Conservation (phyloP, 1,284 basidiomycete genomes). For the Apiotrichum porosum region DNA sequence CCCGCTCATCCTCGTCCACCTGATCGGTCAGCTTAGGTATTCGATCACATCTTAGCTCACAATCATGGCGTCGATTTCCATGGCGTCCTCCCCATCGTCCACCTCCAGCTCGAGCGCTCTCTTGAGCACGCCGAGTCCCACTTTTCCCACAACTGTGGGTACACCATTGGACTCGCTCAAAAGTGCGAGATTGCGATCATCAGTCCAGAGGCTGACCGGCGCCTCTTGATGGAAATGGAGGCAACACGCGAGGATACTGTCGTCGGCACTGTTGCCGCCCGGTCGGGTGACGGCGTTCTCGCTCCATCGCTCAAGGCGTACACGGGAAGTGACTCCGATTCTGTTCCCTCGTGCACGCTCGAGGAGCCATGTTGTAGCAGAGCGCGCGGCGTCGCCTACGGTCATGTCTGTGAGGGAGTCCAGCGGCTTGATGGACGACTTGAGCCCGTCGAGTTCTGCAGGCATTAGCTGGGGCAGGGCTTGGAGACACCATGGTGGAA, state of each 20-base stretch:
- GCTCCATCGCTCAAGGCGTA: constrained; percentile 3
- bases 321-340: not conserved
- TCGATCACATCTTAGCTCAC: no score
- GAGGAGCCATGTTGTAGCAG: constrained; percentile 6
- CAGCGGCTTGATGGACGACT: not conserved
- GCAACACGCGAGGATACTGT: constrained; percentile 9
- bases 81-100: not conserved
- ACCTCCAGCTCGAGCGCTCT: not conserved
- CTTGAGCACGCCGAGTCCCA: not conserved
- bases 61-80: not conserved
- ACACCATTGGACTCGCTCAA: constrained; percentile 5
- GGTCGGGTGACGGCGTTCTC: not conserved
- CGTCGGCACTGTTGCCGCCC: constrained; percentile 1
- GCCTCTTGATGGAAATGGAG: not conserved
- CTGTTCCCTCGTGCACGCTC: not conserved
- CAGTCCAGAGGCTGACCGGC: constrained; percentile 5
- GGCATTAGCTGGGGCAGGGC: not conserved
- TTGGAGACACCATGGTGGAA: not conserved
- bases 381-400: constrained; percentile 1
- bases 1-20: no score
- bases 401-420: not conserved
- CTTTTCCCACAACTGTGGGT: not conserved
- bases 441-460: constrained; percentile 16
- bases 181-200: constrained; percentile 7
- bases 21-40: no score